phyloP scores from a whole-genome alignment of 2,329 filamentous ascomycete species.

The Chlorencoelia australis region DNA sequence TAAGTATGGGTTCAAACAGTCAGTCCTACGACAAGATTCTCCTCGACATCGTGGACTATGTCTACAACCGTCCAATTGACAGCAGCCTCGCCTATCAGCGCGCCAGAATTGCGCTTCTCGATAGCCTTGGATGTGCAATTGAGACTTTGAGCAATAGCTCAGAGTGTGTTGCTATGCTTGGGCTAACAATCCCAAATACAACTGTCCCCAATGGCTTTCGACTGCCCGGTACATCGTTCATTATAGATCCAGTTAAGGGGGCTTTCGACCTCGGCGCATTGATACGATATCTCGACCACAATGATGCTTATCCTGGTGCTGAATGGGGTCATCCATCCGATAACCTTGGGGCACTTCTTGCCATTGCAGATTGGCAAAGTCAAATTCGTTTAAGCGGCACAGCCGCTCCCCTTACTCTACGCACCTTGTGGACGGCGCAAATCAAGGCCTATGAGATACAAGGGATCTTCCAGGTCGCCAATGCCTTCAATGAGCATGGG shows the following conservation, averaged over 20 bases:
- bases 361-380: constrained; percentile 27
- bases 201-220: constrained; percentile 26
- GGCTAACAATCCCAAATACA: constrained; percentile 10
- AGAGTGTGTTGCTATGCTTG: constrained; percentile 12
- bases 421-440: constrained; percentile 25
- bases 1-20: too few relatives aligned
- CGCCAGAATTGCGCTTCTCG: constrained; percentile 13
- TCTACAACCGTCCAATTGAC: constrained; percentile 11
- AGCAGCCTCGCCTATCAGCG: constrained; percentile 7
- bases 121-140: constrained; percentile 16
- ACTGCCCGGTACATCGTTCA: constrained; percentile 30
- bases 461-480: constrained; percentile 28
- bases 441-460: constrained; percentile 36
- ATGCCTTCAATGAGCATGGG: constrained; percentile 31
- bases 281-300: constrained; percentile 34
- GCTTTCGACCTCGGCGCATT: constrained; percentile 31
- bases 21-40: constrained; percentile 16
- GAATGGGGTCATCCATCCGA: constrained; percentile 35
- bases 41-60: constrained; percentile 13
- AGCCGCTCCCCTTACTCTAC: constrained; percentile 24
- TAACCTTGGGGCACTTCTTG: constrained; percentile 31
- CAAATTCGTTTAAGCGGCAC: not conserved
- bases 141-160: constrained; percentile 10
- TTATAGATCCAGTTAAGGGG: constrained; percentile 30
- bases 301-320: constrained; percentile 31